Base-by-base conservation (phyloP, 139 green algal species). In the Desmodesmus armatus region DNA sequence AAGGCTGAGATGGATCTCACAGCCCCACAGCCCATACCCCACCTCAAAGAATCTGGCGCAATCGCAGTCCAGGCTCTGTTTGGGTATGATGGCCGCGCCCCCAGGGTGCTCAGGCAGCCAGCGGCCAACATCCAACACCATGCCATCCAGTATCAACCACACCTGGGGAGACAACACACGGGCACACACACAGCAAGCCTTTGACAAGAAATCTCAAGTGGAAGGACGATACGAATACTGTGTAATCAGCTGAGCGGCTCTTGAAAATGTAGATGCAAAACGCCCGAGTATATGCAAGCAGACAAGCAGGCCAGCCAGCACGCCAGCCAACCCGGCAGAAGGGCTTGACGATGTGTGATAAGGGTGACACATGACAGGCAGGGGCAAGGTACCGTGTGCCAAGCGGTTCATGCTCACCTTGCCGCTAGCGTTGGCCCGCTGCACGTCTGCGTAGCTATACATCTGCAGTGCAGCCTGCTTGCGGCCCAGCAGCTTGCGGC, bases 21-120 rank as follows among this genome's bases (percentile, higher is more conserved):
- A n/a, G n/a, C n/a, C n/a, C n/a, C n/a, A n/a, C n/a, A n/a, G n/a
- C n/a, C n/a, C n/a, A n/a, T n/a, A n/a, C 33, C 73, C 25, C 43
- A 94, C 78, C 88, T 95, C 90, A 80, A 95, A 91, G 66, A 93
- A 92, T 41, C 90, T 87, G 13, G 81, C 58, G 71, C 89, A 91
- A 79, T 96, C 93, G 7, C 93, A 63, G 82, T 96, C 92, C 1
- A 95, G 84, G 0, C 85, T 82, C 88, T 97, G 94, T 0, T 23
- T 51, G 0, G 94, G 93, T 53, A 97, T 97, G 90, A 97, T 95
- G 47, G 55, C 80, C 65, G 80, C 80, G 39, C 93, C 93, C 1
- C 93, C 93, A 0, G 93, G 93, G 80, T 96, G 94, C 88, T 97
- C 91, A 0, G 91, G 91, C 83, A 96, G 83, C 92, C 92, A 96